Percentiles rank a stretch among this genome's conserved stretches.
These are phyloP conservation scores for Dendrobium chrysotoxum DNA, from an alignment of 106 monocot species.

Conservation along the genomic window DNA sequence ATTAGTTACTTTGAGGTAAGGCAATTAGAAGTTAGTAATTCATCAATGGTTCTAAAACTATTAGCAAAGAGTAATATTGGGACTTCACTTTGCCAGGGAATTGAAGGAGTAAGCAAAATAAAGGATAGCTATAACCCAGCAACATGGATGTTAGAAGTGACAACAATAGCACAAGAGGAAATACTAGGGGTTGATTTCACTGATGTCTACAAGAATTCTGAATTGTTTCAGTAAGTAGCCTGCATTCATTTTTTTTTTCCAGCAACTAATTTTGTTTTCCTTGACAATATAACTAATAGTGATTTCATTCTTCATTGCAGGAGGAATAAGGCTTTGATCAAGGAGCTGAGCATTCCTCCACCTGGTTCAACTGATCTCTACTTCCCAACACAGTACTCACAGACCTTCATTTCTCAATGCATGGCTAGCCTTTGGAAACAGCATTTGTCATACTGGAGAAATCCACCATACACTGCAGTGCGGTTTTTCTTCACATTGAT, in stretches of 20 bases:
- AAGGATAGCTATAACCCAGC: slow-evolving; percentile 29
- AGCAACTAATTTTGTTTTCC: neutral
- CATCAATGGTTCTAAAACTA: neutral
- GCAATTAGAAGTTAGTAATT: neutral
- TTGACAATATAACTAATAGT: neutral
- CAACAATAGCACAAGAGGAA: slow-evolving; percentile 17
- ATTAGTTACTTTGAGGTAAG: slow-evolving; percentile 35
- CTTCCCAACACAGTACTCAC: slow-evolving; percentile 33
- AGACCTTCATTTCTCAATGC: slow-evolving; percentile 15
- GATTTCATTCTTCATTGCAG: slow-evolving; percentile 4
- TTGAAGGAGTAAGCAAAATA: slow-evolving; percentile 24
- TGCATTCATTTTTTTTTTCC: neutral
- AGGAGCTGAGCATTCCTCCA: slow-evolving; percentile 20
- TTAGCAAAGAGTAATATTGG: neutral
- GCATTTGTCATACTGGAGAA: slow-evolving; percentile 25
- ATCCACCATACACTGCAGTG: slow-evolving; percentile 28
- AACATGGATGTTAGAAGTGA: slow-evolving; percentile 36
- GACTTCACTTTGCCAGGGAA: neutral
- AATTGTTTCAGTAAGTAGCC: slow-evolving; percentile 16
- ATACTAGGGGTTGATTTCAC: slow-evolving; percentile 11
- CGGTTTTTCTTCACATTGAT: slow-evolving; percentile 20
- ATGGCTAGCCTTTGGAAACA: slow-evolving; percentile 35
- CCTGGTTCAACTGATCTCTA: slow-evolving; percentile 23
- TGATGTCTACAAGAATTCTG: slow-evolving; percentile 23
- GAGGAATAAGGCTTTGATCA: slow-evolving; percentile 24